These are phyloP conservation scores for Canavalia ensiformis DNA, from an alignment of 306 rosid genomes.

Conservation along the genomic window DNA sequence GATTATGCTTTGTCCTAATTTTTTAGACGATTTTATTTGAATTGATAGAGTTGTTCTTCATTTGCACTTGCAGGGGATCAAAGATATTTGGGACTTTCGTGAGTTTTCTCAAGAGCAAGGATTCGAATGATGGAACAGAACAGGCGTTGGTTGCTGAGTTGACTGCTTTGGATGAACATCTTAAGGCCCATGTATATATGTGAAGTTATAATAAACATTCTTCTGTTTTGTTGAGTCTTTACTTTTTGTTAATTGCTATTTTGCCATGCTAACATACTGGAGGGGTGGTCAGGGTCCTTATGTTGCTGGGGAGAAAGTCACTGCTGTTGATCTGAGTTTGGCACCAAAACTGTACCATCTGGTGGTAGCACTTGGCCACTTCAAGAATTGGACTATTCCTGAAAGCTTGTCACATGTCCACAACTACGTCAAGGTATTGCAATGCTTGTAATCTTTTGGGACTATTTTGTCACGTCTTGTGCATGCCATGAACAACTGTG, in stretches of 20 bases:
- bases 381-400: slow-evolving; percentile 89
- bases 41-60: neutral
- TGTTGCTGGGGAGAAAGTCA: slow-evolving; percentile 85
- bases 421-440: slow-evolving; percentile 72
- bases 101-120: slow-evolving; percentile 85
- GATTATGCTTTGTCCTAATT: neutral
- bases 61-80: slow-evolving; percentile 73
- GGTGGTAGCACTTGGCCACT: slow-evolving; percentile 77
- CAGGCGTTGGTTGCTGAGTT: slow-evolving; percentile 78
- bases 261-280: slow-evolving; percentile 41
- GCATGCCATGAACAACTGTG: neutral
- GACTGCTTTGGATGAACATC: slow-evolving; percentile 83
- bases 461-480: neutral
- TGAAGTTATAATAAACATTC: slow-evolving; percentile 14
- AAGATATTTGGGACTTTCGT: slow-evolving; percentile 72
- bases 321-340: slow-evolving; percentile 87
- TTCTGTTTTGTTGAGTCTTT: neutral
- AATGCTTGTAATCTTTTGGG: slow-evolving; percentile 11
- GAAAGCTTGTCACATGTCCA: slow-evolving; percentile 58
- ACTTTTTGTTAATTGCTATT: neutral
- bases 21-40: slow-evolving; percentile 18
- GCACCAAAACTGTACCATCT: slow-evolving; percentile 94
- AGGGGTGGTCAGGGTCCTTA: slow-evolving; percentile 74
- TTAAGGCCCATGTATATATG: slow-evolving; percentile 76
- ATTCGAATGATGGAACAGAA: slow-evolving; percentile 84